Percentiles rank a stretch among this genome's conserved stretches.
Evolutionary conservation across 2,329 filamentous ascomycete species (phyloP).

Genomic region (Chalara sp.): DNA sequence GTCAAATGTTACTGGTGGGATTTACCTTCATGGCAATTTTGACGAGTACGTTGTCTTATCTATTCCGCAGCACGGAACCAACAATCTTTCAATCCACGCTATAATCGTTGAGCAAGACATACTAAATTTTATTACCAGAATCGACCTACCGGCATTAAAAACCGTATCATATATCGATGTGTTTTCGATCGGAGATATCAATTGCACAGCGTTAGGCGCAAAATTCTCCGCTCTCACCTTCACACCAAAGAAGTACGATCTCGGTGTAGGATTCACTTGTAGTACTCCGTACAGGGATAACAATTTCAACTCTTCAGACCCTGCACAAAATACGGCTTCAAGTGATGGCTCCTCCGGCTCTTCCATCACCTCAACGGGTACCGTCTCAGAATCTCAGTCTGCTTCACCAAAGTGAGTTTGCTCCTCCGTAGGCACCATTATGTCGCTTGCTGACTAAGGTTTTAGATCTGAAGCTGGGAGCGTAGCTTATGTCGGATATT

Average conservation of each 20-base stretch:
- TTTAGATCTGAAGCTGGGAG: no score
- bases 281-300: slow-evolving; percentile 5
- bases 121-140: neutral
- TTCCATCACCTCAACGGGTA: neutral
- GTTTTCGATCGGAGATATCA: slow-evolving; percentile 1
- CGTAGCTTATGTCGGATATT: no score
- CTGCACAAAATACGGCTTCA: neutral
- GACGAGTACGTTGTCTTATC: slow-evolving; percentile 1
- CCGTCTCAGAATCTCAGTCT: neutral
- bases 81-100: neutral
- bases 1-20: neutral
- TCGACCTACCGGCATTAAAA: slow-evolving; percentile 6
- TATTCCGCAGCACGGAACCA: neutral
- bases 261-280: slow-evolving; percentile 4
- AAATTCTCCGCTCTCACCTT: slow-evolving; percentile 6
- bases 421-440: no score
- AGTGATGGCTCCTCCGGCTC: no score
- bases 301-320: slow-evolving; percentile 6
- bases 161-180: slow-evolving; percentile 1
- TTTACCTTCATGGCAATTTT: neutral
- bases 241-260: slow-evolving; percentile 1
- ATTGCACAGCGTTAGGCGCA: slow-evolving; percentile 8
- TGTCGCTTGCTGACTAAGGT: no score
- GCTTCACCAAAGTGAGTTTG: no score
- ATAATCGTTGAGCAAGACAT: no score